Base-by-base conservation (phyloP, 805 yeast species). In the Kurtzmaniella cleridarum region DNA sequence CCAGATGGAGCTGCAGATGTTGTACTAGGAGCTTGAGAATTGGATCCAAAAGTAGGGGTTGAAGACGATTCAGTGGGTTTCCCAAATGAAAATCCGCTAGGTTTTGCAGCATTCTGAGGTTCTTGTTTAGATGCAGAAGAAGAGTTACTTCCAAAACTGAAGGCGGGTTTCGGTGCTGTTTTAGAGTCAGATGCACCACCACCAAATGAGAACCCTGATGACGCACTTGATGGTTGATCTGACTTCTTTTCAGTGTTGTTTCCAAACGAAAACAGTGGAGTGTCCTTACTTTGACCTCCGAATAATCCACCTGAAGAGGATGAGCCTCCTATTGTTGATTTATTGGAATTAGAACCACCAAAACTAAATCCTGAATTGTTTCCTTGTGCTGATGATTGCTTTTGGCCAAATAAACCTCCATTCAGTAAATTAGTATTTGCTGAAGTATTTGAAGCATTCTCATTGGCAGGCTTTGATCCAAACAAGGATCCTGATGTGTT, bases 221-320 rank as follows among this genome's bases (percentile, higher is more conserved):
- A n/a, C 13, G 33, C 13, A n/a, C 18, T 7, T 30, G 34, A 4
- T 35, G 33, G 15, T 11, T 34, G 32, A 15, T 17, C 30, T n/a
- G 30, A 31, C n/a, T 32, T 16, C 24, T 32, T 36, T 20, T 20
- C 24, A 3, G 40, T 38, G 4, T 38, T 34, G 13, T 32, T 36
- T 17, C 30, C 18, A 18, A 20, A 15, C 12, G 39, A 9, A 18
- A 27, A 16, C 13, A 54, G 52, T 2, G 40, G 32, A 3, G 29
- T 33, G 18, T 32, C 35, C 5, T 40, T 39, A 8, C 35, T 35
- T 24, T 43, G 34, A 11, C 30, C 41, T 5, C 40, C 35, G 39
- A 57, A 53, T 4, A 55, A 42, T 3, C 55, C 51, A 12, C 55
- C 54, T 23, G 53, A 36, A 6, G 49, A 33, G 18, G 33, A 35